Percentiles rank a stretch among this genome's conserved stretches.
Conservation (phyloP, 345 rosid species). For the Camelina laxa region DNA sequence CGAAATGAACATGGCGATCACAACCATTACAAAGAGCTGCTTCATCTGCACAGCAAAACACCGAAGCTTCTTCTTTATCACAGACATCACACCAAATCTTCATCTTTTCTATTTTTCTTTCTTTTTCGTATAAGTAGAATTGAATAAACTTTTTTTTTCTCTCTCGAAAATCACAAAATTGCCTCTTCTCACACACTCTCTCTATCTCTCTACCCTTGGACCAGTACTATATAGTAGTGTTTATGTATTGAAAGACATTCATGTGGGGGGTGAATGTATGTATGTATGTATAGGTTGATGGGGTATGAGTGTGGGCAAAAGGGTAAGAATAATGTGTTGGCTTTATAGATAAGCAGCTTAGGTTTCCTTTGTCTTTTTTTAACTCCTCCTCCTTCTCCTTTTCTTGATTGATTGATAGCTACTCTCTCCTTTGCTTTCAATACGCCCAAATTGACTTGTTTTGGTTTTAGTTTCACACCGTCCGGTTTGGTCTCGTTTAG, state of each 20-base stretch:
- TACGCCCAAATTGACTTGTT: conserved; percentile 27
- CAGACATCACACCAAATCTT: conserved; percentile 84
- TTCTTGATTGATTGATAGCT: conserved; percentile 27
- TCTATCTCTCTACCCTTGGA: conserved; percentile 34
- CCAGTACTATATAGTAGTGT: conserved; percentile 36
- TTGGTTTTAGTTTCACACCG: conserved; percentile 9
- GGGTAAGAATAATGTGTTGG: conserved; percentile 45
- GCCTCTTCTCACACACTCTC: conserved; percentile 3
- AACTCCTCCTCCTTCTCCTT: conserved; percentile 15
- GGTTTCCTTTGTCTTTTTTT: conserved; percentile 31
- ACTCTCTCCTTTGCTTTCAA: conserved; percentile 31
- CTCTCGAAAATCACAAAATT: conserved; percentile 4
- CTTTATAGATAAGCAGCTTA: conserved; percentile 46
- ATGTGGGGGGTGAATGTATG: conserved; percentile 23
- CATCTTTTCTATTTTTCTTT: conserved; percentile 42
- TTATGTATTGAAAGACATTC: conserved; percentile 7
- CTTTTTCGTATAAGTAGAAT: neutral
- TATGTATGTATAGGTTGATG: conserved; percentile 39
- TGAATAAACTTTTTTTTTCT: neutral
- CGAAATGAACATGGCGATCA: conserved; percentile 72
- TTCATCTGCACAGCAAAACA: conserved; percentile 80
- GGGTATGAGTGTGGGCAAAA: conserved; percentile 41
- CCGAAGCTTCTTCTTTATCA: conserved; percentile 57
- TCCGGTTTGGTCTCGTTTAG: conserved; percentile 22
- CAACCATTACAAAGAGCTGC: conserved; percentile 74